Conservation (phyloP, 768 basidiomycete genomes). For the Lactifluus echinatus region DNA sequence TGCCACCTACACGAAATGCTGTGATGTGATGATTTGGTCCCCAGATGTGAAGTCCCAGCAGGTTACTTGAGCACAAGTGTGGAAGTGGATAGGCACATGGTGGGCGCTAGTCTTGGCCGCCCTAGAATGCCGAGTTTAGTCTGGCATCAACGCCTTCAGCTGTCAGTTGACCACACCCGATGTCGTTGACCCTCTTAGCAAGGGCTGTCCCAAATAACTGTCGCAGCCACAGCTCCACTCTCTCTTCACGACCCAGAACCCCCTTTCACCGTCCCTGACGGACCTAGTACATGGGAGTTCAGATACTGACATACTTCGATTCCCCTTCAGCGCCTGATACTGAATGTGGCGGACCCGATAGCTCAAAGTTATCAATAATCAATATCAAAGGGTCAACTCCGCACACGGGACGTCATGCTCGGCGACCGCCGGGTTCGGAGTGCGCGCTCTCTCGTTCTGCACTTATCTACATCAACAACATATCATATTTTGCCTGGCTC, state of each 20-base stretch:
- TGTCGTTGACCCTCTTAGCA: neutral
- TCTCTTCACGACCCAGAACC: conserved; percentile 10
- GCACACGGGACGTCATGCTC: neutral
- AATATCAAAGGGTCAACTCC: too few relatives aligned
- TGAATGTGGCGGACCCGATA: neutral
- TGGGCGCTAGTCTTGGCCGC: neutral
- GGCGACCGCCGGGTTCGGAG: neutral
- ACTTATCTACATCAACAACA: too few relatives aligned
- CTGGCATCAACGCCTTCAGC: conserved; percentile 1
- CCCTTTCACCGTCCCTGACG: conserved; percentile 8
- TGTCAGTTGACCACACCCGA: neutral
- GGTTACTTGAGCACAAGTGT: too few relatives aligned
- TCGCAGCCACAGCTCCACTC: neutral
- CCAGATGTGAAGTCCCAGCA: neutral
- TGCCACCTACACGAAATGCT: neutral
- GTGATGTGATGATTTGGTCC: neutral
- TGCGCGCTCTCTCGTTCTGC: too few relatives aligned
- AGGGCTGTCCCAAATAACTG: neutral
- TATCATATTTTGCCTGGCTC: conserved; percentile 8
- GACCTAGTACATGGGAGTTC: neutral
- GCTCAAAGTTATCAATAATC: neutral
- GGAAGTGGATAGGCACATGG: neutral
- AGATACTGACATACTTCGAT: neutral
- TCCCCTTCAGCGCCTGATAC: neutral
- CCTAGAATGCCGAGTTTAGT: neutral